Evolutionary conservation across 306 rosid species (phyloP).

Genomic region (Inga laurina): DNA sequence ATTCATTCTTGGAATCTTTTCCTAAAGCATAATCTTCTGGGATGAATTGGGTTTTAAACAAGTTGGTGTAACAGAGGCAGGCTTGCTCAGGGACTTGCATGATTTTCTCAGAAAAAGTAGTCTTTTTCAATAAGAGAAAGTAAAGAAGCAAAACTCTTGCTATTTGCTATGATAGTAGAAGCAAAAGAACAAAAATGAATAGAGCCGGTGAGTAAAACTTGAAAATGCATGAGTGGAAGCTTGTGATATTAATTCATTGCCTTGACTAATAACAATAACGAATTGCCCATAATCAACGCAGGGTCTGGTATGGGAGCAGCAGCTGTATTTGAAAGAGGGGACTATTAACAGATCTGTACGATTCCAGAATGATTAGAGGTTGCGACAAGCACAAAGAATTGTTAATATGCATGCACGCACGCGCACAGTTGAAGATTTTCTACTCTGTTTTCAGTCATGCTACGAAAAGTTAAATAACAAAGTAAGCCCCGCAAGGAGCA

Average conservation of each 20-base stretch:
- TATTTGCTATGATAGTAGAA: neutral
- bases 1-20: neutral
- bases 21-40: neutral
- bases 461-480: neutral
- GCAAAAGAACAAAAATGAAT: neutral
- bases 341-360: slow-evolving; percentile 45
- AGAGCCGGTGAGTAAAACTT: neutral
- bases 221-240: neutral
- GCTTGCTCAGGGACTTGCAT: neutral
- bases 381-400: neutral
- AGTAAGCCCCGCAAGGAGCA: neutral
- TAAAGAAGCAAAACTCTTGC: neutral
- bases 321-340: slow-evolving; percentile 88
- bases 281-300: slow-evolving; percentile 36
- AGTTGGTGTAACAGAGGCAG: neutral
- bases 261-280: slow-evolving; percentile 10
- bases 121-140: neutral
- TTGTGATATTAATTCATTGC: neutral
- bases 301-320: slow-evolving; percentile 98
- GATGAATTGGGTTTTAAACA: neutral
- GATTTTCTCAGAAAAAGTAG: neutral
- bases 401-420: neutral
- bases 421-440: neutral
- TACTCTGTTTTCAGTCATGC: neutral
- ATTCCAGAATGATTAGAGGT: slow-evolving; percentile 32